Conservation (phyloP, 1,284 basidiomycete species). For the Meripilus lineatus region DNA sequence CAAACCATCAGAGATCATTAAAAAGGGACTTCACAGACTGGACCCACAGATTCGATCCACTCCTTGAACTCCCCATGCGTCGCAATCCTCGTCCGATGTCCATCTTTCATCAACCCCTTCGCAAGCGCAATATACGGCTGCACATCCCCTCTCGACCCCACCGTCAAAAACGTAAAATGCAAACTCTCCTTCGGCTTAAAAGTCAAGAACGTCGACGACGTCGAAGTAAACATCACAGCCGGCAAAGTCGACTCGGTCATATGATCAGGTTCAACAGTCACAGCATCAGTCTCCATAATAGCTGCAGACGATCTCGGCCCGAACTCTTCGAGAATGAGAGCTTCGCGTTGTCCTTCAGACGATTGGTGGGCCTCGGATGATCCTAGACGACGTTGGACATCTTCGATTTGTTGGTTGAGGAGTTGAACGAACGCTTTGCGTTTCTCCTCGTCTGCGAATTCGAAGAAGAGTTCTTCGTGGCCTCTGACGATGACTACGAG, state of each 20-base stretch:
- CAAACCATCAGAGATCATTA: neutral
- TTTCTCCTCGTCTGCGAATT: slow-evolving; percentile 78
- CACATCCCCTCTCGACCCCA: slow-evolving; percentile 91
- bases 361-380: slow-evolving; percentile 36
- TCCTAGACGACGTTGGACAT: slow-evolving; percentile 46
- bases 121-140: slow-evolving; percentile 94
- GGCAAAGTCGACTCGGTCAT: slow-evolving; percentile 62
- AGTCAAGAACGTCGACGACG: slow-evolving; percentile 90
- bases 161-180: slow-evolving; percentile 90
- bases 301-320: slow-evolving; percentile 40
- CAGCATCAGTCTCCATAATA: slow-evolving; percentile 29
- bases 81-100: slow-evolving; percentile 82
- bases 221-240: slow-evolving; percentile 90
- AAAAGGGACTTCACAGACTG: too few relatives aligned
- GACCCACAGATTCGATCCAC: slow-evolving; percentile 89
- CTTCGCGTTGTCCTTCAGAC: slow-evolving; percentile 53
- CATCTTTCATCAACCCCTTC: slow-evolving; percentile 88
- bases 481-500: slow-evolving; percentile 90
- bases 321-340: slow-evolving; percentile 71
- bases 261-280: slow-evolving; percentile 39
- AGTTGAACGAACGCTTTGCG: slow-evolving; percentile 72
- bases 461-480: slow-evolving; percentile 96
- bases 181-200: slow-evolving; percentile 86
- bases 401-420: slow-evolving; percentile 79
- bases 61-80: slow-evolving; percentile 92